These are phyloP conservation scores for Clausena lansium DNA, from an alignment of 345 rosid genomes.

Conservation along the genomic window DNA sequence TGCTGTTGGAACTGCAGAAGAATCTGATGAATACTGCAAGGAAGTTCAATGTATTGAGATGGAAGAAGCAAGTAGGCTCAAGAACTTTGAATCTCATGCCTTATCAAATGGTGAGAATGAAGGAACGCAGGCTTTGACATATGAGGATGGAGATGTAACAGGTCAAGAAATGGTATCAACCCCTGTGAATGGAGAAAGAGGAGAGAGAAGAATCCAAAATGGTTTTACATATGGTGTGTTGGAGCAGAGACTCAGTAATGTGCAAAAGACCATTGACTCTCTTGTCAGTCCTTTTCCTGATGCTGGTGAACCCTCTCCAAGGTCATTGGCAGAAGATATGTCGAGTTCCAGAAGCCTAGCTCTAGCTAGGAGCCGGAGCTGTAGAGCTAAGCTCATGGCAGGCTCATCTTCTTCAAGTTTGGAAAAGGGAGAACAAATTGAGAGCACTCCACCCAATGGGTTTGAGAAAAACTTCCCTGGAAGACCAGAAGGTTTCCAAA, in stretches of 20 bases:
- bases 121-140: slow-evolving; percentile 28
- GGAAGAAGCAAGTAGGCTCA: slow-evolving; percentile 44
- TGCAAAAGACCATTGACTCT: slow-evolving; percentile 44
- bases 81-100: slow-evolving; percentile 28
- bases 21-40: slow-evolving; percentile 74
- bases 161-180: slow-evolving; percentile 26
- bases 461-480: slow-evolving; percentile 57
- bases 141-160: slow-evolving; percentile 30
- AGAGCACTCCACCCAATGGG: slow-evolving; percentile 66
- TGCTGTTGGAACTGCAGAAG: slow-evolving; percentile 32
- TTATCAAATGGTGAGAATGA: slow-evolving; percentile 38
- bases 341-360: slow-evolving; percentile 50
- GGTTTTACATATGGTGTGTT: slow-evolving; percentile 40
- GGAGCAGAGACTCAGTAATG: slow-evolving; percentile 52
- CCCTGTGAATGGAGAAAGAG: slow-evolving; percentile 36
- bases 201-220: slow-evolving; percentile 34
- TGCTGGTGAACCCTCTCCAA: slow-evolving; percentile 34
- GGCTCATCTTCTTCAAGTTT: slow-evolving; percentile 35
- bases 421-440: slow-evolving; percentile 27
- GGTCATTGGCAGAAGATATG: slow-evolving; percentile 24
- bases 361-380: slow-evolving; percentile 57
- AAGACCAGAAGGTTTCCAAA: slow-evolving; percentile 54
- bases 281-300: slow-evolving; percentile 36
- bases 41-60: slow-evolving; percentile 82
- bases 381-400: slow-evolving; percentile 42